A percentile compares a stretch with the other conserved stretches of the same genome.
These are phyloP conservation scores for Ceratocystiopsis minuta DNA, from an alignment of 2,329 filamentous ascomycete species.

Conservation along the genomic window DNA sequence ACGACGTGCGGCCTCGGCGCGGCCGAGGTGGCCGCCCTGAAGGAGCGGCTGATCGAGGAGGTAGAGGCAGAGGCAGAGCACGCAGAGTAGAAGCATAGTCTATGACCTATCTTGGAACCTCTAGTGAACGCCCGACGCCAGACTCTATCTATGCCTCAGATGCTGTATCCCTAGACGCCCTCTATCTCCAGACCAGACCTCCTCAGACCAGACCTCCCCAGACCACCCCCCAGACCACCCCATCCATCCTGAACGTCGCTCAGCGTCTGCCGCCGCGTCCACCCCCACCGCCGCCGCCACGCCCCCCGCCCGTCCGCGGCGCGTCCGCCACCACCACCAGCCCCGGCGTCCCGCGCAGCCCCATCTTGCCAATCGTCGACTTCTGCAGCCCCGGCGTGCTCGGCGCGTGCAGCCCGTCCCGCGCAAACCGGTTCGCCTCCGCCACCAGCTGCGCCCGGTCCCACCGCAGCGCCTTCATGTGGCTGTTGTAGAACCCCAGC, in stretches of 20 bases:
- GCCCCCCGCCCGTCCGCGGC: constrained; percentile 11
- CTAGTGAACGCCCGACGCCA: no score
- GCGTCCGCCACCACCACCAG: constrained; percentile 27
- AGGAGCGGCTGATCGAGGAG: neutral
- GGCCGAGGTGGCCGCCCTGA: constrained; percentile 14
- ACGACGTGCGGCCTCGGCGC: constrained; percentile 38
- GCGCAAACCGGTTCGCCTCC: constrained; percentile 32
- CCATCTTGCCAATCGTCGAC: constrained; percentile 37
- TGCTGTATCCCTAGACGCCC: no score
- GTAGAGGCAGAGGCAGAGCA: no score
- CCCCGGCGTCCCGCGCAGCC: constrained; percentile 31
- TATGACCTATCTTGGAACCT: no score
- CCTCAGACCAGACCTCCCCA: no score
- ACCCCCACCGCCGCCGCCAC: constrained; percentile 2
- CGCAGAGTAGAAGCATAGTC: no score
- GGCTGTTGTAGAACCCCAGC: constrained; percentile 37
- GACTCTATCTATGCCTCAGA: no score
- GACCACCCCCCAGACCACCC: no score
- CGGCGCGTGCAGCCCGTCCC: constrained; percentile 26
- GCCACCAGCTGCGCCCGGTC: constrained; percentile 26
- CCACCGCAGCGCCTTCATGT: constrained; percentile 26
- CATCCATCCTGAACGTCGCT: no score
- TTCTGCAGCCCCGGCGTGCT: constrained; percentile 30
- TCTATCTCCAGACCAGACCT: no score
- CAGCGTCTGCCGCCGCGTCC: neutral